phyloP scores from a whole-genome alignment of 2,329 filamentous ascomycete genomes.

The Plectosphaerella cucumerina region DNA sequence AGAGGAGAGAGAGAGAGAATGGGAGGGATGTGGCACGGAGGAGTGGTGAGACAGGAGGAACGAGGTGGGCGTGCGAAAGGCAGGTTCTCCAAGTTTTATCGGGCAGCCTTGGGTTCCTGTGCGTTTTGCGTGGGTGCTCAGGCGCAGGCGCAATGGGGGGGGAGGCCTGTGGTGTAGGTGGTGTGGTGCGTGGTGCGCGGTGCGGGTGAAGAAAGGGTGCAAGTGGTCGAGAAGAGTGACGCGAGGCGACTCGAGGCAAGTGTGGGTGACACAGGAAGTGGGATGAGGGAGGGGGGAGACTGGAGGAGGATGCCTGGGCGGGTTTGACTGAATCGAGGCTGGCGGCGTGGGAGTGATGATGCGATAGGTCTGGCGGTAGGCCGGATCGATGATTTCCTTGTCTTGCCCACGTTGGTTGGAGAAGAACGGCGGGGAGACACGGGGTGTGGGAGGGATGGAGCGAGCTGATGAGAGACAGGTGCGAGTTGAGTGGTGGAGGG shows the following conservation, averaged over 20 bases:
- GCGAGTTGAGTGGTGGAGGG: not conserved
- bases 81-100: constrained; percentile 2
- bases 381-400: not conserved
- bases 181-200: not conserved
- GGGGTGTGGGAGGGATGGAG: not conserved
- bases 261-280: not conserved
- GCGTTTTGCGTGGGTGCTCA: constrained; percentile 5
- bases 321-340: not conserved
- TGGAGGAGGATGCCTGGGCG: constrained; percentile 3
- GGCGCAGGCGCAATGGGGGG: constrained; percentile 7
- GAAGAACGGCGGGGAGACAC: not conserved
- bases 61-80: constrained; percentile 6
- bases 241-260: not conserved
- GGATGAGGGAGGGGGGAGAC: constrained; percentile 1
- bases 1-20: not conserved
- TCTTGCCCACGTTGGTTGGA: not conserved
- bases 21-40: not conserved
- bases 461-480: not conserved
- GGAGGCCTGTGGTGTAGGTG: not conserved
- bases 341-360: constrained; percentile 12
- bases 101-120: not conserved
- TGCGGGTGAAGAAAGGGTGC: constrained; percentile 8
- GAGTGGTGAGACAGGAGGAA: constrained; percentile 10
- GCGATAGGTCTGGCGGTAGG: constrained; percentile 7
- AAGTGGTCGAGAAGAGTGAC: constrained; percentile 4